Evolutionary conservation across 1,284 basidiomycete genomes (phyloP), one percentile per base, ranked within the genome.

Genomic region (Volvariella volvacea): DNA sequence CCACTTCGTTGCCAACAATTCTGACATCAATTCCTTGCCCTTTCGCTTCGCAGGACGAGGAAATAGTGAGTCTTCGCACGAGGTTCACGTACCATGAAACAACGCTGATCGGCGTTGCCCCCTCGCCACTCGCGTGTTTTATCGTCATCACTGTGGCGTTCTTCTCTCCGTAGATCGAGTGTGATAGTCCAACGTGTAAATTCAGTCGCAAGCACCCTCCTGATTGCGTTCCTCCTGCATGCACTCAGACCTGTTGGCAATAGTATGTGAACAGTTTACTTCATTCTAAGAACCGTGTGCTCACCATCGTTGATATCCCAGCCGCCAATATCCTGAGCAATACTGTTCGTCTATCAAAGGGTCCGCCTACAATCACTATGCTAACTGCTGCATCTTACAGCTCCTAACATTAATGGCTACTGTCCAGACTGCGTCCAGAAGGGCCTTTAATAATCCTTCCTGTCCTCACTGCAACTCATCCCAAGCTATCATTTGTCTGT

Each of bases 91-190:
- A 28, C 6, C 25, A 28, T 6, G 6, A 28, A 28, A 28, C 12
- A 28, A 28, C n/a, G 25, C 25, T 28, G 25, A 28, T 28, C n/a
- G n/a, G n/a, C n/a, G n/a, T n/a, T n/a, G n/a, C n/a, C n/a, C n/a
- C n/a, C n/a, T n/a, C n/a, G n/a, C n/a, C n/a, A n/a, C n/a, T n/a
- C n/a, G n/a, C n/a, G n/a, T n/a, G n/a, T n/a, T n/a, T n/a, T n/a
- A n/a, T n/a, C n/a, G n/a, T n/a, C 25, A 28, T 28, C 25, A 28
- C 6, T 12, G 12, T 28, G 12, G 6, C 25, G 25, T 28, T 6
- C 25, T 6, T 28, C 25, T 32, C 19, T 14, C 10, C 20, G 7
- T 37, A 59, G 59, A 46, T 59, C 21, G 17, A 39, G 20, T 47
- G 45, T 25, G 33, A 43, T 21, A 44, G 36, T 34, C 31, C 42